Evolutionary conservation across 139 green algal species (phyloP).

Genomic region (Picochlorum sp.): DNA sequence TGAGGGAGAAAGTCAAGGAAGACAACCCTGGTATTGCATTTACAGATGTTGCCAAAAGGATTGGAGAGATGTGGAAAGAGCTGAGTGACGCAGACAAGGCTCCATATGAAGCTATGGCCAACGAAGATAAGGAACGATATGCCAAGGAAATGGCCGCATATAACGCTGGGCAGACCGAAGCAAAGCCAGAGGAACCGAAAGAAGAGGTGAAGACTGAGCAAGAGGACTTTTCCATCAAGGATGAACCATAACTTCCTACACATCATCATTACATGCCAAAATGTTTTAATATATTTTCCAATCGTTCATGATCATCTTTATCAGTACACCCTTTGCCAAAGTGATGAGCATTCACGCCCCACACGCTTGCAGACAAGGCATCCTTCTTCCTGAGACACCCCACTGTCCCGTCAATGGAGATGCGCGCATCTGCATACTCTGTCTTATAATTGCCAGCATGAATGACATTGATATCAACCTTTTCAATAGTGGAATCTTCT

Average conservation of each 20-base stretch:
- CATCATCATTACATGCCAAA: too few species aligned
- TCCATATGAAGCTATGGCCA: constrained; percentile 35
- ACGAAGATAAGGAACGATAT: constrained; percentile 65
- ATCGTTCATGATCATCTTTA: not conserved
- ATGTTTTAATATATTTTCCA: too few species aligned
- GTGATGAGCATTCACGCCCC: not conserved
- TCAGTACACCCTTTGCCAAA: constrained; percentile 30
- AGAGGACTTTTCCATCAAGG: not conserved
- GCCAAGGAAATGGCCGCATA: constrained; percentile 52
- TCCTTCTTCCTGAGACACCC: constrained; percentile 32
- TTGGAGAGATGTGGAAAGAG: constrained; percentile 74
- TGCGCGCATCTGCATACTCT: constrained; percentile 1
- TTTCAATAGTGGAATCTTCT: constrained; percentile 16
- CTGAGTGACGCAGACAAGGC: constrained; percentile 30
- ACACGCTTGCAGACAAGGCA: not conserved
- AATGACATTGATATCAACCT: constrained; percentile 7
- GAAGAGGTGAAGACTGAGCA: not conserved
- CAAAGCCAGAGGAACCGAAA: not conserved
- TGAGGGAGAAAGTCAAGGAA: constrained; percentile 43
- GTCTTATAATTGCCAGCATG: not conserved
- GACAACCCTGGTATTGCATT: constrained; percentile 59
- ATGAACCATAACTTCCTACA: not conserved
- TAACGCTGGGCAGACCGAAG: constrained; percentile 30
- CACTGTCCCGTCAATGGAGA: not conserved
- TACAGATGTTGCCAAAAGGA: constrained; percentile 56